Evolutionary conservation across 2,329 filamentous ascomycete genomes (phyloP).

Genomic region (Clonostachys rhizophaga): DNA sequence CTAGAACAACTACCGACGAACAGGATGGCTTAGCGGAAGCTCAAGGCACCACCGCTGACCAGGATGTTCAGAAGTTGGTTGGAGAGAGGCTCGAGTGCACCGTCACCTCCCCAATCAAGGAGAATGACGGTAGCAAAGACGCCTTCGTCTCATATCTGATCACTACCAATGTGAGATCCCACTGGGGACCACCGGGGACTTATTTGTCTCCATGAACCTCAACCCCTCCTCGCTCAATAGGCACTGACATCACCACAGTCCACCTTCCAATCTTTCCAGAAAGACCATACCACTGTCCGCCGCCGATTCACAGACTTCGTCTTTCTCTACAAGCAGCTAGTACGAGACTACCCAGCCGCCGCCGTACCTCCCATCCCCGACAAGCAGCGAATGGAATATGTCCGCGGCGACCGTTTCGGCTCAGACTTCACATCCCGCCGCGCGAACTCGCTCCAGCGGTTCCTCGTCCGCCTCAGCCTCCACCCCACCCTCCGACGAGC

Average conservation of each 20-base stretch:
- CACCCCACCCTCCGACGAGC: constrained; percentile 86
- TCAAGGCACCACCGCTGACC: constrained; percentile 27
- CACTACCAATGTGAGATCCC: constrained; percentile 68
- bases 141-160: constrained; percentile 95
- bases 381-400: constrained; percentile 99
- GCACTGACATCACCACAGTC: constrained; percentile 50
- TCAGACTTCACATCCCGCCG: constrained; percentile 86
- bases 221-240: neutral
- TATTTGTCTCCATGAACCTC: constrained; percentile 1
- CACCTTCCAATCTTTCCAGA: constrained; percentile 90
- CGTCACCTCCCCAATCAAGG: constrained; percentile 82
- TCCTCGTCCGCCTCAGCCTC: constrained; percentile 78
- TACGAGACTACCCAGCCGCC: constrained; percentile 82
- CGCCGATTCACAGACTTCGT: constrained; percentile 97
- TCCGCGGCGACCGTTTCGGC: constrained; percentile 92
- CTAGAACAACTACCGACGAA: no score
- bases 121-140: constrained; percentile 95
- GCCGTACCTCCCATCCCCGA: constrained; percentile 93
- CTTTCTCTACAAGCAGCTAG: constrained; percentile 89
- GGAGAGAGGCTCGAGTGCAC: constrained; percentile 77
- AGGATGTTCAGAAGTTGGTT: constrained; percentile 59
- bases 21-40: constrained; percentile 14
- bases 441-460: constrained; percentile 86
- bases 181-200: neutral
- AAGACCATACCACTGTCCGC: constrained; percentile 71